Conservation (phyloP, 2,329 filamentous ascomycete genomes). For the Gnomoniopsis sp. region DNA sequence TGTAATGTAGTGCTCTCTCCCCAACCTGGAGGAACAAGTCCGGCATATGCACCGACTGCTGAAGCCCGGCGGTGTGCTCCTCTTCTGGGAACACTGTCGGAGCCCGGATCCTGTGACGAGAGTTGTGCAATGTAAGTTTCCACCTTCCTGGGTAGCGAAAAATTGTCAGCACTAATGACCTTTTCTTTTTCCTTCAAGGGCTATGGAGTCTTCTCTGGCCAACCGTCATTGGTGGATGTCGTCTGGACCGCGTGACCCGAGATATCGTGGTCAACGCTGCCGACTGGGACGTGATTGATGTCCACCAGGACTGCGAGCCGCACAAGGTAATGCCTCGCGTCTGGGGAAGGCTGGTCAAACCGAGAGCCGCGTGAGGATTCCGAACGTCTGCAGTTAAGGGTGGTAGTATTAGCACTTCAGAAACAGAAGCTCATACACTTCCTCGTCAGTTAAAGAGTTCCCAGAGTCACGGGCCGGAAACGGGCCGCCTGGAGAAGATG, state of each 20-base stretch:
- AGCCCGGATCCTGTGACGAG: conserved; percentile 27
- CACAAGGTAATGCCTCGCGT: conserved; percentile 27
- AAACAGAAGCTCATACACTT: background rate
- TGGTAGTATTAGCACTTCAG: background rate
- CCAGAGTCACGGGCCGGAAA: background rate
- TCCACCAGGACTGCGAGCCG: conserved; percentile 27
- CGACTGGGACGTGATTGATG: conserved; percentile 30
- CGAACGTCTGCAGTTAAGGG: no score
- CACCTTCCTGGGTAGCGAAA: no score
- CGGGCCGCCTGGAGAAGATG: background rate
- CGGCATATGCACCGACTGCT: conserved; percentile 36
- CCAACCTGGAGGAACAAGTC: conserved; percentile 25
- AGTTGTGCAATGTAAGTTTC: conserved; percentile 28
- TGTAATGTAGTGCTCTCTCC: conserved; percentile 32
- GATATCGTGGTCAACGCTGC: conserved; percentile 26
- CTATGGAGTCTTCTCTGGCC: conserved; percentile 30
- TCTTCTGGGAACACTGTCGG: conserved; percentile 43
- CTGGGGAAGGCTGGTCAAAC: conserved; percentile 30
- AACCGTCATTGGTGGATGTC: conserved; percentile 28
- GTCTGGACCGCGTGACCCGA: conserved; percentile 26
- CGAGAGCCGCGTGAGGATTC: background rate
- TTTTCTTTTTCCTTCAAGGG: conserved; percentile 18
- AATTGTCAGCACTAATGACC: background rate
- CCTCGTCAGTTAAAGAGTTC: background rate
- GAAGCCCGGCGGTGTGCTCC: conserved; percentile 41